Percentiles rank a stretch among this genome's conserved stretches.
phyloP scores from a whole-genome alignment of 2,329 filamentous ascomycete genomes.

The Aspergillus glaucus region DNA sequence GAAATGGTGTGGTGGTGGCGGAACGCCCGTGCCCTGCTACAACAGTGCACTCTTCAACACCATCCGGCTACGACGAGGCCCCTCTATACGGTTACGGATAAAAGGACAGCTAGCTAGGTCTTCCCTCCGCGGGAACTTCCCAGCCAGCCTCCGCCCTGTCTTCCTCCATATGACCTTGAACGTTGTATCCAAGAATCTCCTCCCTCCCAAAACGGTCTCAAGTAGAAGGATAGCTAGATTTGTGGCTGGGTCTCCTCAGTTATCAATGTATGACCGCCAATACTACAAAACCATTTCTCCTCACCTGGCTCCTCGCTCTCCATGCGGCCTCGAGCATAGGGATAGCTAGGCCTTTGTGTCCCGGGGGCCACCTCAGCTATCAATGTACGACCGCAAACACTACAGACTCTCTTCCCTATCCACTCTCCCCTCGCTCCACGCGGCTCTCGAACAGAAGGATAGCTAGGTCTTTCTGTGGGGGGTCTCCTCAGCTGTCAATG shows the following conservation, averaged over 20 bases:
- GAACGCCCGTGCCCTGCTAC: not conserved
- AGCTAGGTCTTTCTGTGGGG: not conserved
- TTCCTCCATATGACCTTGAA: not conserved
- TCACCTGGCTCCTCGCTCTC: not conserved
- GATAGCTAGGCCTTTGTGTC: not conserved
- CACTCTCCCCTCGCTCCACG: no score
- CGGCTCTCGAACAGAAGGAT: not conserved
- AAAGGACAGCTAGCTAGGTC: not conserved
- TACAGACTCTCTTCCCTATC: not conserved
- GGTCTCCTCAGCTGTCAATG: not conserved
- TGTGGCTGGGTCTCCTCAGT: not conserved
- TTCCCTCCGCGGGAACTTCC: not conserved
- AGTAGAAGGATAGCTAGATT: not conserved
- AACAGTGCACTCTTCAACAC: not conserved
- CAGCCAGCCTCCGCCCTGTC: not conserved
- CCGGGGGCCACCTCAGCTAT: not conserved
- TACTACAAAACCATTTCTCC: not conserved
- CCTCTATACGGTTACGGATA: not conserved
- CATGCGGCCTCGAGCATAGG: not conserved
- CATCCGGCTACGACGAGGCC: not conserved
- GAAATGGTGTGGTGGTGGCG: not conserved
- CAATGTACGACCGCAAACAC: not conserved
- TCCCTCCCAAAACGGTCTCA: not conserved
- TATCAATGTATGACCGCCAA: not conserved
- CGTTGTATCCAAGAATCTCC: not conserved